phyloP scores from a whole-genome alignment of 768 basidiomycete genomes.

The Russula griseocarnosa region DNA sequence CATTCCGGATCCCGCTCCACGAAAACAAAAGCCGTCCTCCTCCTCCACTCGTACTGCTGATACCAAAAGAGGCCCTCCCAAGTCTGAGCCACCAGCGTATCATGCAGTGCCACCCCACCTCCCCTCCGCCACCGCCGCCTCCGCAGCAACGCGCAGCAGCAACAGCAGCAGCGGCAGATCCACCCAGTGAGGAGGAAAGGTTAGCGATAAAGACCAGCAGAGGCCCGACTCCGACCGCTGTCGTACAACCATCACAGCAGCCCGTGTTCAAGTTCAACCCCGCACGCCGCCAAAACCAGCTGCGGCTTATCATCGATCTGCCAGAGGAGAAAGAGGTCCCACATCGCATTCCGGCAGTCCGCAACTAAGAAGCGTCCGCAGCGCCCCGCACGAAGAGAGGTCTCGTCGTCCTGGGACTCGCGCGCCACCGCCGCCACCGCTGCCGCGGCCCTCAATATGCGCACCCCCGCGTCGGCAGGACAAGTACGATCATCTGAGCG shows the following conservation, averaged over 20 bases:
- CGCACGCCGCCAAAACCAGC: background rate
- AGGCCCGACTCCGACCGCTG: background rate
- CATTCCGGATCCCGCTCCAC: background rate
- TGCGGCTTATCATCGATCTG: background rate
- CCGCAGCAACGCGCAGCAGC: too few relatives aligned
- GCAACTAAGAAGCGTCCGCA: background rate
- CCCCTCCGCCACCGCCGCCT: too few relatives aligned
- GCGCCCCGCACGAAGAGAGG: background rate
- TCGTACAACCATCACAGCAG: too few relatives aligned
- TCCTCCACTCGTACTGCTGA: background rate
- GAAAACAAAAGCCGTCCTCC: background rate
- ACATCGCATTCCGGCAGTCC: background rate
- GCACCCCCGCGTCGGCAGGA: too few relatives aligned
- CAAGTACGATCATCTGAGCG: background rate
- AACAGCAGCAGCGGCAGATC: background rate
- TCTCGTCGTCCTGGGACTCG: background rate
- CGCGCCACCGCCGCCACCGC: too few relatives aligned
- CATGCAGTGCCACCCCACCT: background rate
- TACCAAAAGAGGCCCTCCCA: background rate
- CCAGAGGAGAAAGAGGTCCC: background rate
- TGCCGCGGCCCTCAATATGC: too few relatives aligned
- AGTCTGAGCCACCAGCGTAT: conserved; percentile 7
- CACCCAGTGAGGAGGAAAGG: conserved; percentile 6
- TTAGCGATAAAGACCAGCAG: background rate
- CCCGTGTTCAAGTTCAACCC: background rate